Evolutionary conservation across 225 moss, liverwort and hornwort genomes (phyloP).

Genomic region (Asterella californica): DNA sequence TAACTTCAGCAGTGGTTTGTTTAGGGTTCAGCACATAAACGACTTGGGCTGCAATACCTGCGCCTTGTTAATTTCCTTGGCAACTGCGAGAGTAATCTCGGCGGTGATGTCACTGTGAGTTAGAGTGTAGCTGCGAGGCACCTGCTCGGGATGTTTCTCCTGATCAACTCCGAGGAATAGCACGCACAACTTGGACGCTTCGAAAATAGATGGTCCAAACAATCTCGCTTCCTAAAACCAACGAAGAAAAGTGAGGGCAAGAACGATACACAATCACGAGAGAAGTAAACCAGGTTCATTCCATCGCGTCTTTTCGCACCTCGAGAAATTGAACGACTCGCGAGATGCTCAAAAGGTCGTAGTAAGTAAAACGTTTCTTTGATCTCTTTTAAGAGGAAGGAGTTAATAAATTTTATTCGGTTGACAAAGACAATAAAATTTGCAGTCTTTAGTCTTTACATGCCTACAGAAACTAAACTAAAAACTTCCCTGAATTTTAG

Average conservation of each 20-base stretch:
- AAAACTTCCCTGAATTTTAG: too few relatives aligned
- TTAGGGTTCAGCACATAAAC: background rate
- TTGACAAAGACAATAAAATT: background rate
- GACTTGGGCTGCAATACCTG: conserved; percentile 46
- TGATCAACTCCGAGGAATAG: conserved; percentile 57
- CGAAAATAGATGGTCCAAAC: conserved; percentile 79
- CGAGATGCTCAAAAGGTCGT: background rate
- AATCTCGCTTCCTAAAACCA: conserved; percentile 53
- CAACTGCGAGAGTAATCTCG: conserved; percentile 65
- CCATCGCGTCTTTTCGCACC: background rate
- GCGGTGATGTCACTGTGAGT: conserved; percentile 89
- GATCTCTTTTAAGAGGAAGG: background rate
- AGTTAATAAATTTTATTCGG: background rate
- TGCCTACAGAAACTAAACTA: too few relatives aligned
- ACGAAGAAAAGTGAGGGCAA: too few relatives aligned
- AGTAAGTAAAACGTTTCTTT: background rate
- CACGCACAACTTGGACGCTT: conserved; percentile 73
- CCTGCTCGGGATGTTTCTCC: conserved; percentile 48
- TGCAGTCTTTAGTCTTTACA: background rate
- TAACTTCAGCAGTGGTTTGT: background rate
- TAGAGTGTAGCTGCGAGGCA: conserved; percentile 79
- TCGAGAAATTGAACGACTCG: background rate
- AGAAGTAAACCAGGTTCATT: background rate
- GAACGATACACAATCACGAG: background rate
- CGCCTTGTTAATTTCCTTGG: conserved; percentile 74